Conservation (phyloP, 805 yeast genomes). For the Barnettozyma botsteinii region DNA sequence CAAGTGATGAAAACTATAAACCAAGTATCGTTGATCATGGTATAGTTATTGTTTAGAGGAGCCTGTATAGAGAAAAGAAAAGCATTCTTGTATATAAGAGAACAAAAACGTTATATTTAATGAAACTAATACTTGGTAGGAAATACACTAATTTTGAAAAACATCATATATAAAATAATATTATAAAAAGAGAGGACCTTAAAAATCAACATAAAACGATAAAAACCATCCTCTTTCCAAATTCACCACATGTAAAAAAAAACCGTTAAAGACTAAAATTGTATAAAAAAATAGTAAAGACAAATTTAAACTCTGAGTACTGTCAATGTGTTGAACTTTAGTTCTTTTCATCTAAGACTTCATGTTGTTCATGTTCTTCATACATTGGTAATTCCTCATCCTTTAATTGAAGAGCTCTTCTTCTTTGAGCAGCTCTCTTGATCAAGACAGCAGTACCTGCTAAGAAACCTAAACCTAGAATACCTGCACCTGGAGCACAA, state of each 20-base stretch:
- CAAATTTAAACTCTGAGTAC: too few species aligned
- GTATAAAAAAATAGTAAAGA: too few species aligned
- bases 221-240: too few species aligned
- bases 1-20: conserved; percentile 47
- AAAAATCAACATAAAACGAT: background rate
- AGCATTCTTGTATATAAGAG: conserved; percentile 10
- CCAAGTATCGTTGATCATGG: conserved; percentile 40
- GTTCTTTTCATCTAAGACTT: conserved; percentile 6
- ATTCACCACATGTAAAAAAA: too few species aligned
- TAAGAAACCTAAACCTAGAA: background rate
- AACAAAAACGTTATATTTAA: background rate
- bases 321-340: too few species aligned
- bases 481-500: conserved; percentile 4
- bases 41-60: conserved; percentile 35
- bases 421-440: conserved; percentile 3
- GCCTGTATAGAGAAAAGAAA: background rate
- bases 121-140: background rate
- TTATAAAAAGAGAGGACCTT: background rate
- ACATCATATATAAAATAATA: background rate
- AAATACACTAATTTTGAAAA: background rate
- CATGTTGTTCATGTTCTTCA: conserved; percentile 2
- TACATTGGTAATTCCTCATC: conserved; percentile 5
- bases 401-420: conserved; percentile 3
- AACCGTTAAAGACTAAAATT: too few species aligned
- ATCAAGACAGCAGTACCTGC: background rate